Base-by-base conservation (phyloP, 1,284 basidiomycete genomes). In the Hymenochaete sp. region DNA sequence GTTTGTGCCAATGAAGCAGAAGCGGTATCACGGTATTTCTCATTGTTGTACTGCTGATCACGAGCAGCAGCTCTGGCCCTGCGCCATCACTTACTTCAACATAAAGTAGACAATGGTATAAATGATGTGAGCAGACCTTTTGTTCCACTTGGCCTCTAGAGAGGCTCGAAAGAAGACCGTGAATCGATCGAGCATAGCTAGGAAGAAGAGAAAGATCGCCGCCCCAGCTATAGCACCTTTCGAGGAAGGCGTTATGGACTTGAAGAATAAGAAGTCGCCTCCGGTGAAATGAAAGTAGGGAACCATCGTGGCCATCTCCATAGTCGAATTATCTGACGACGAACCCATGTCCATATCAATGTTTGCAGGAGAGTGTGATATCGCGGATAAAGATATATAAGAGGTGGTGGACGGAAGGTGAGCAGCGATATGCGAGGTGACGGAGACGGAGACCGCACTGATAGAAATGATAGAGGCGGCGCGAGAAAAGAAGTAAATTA, bases 151-250 rank as follows among this genome's bases (percentile, higher is more conserved):
- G 1, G 57, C 59, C 51, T 80, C 72, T 45, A 75, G 65, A 8
- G 67, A 59, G 16, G 68, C 62, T 21, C 81, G 69, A 47, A 72
- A 64, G 0, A 77, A 78, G 10, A 72, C 62, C 29, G 90, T 58
- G 63, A 74, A 79, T 48, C 87, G 68, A 47, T 89, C 85, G 27
- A 85, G 62, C 4, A 89, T 57, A 5, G 77, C 76, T 24, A 91
- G 63, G 19, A 79, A 36, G 55, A 82, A 68, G 18, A 92, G 67
- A 0, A 72, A 80, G 47, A 91, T 69, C 58, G 79, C 84, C 36
- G 85, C 83, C 2, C 83, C 87, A 13, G 73, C 75, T 22, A 87
- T 72, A 0, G 81, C 78, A 24, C 82, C 85, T 9, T 67, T 54
- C 0, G 80, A 78, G 0, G 67, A 68, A 0, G 89, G 88, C 2